Percentiles rank a stretch among this genome's conserved stretches.
phyloP scores from a whole-genome alignment of 208 protist species.

The Leishmania major region DNA sequence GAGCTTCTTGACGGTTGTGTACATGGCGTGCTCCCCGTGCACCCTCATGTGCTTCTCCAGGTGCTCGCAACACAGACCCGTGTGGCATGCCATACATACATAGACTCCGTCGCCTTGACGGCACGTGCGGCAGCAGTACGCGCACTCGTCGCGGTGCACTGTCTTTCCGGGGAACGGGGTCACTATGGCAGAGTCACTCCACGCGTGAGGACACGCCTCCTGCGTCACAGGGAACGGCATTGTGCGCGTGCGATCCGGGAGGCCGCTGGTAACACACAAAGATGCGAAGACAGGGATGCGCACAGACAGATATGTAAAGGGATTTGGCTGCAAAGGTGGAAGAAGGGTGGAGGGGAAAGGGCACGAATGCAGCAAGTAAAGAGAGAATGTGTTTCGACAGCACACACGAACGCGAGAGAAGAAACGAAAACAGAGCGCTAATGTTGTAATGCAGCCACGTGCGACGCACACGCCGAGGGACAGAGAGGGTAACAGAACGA shows the following conservation, averaged over 20 bases:
- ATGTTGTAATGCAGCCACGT: background rate
- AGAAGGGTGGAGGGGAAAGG: background rate
- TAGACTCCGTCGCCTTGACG: slow-evolving; percentile 61
- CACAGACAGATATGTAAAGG: slow-evolving; percentile 12
- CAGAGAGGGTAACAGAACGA: background rate
- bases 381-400: background rate
- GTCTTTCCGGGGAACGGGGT: slow-evolving; percentile 31
- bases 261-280: slow-evolving; percentile 6
- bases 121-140: slow-evolving; percentile 86
- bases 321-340: background rate
- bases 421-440: background rate
- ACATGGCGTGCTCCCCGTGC: slow-evolving; percentile 65
- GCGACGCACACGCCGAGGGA: background rate
- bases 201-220: slow-evolving; percentile 80
- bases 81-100: slow-evolving; percentile 86
- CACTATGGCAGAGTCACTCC: slow-evolving; percentile 66
- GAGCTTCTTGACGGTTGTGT: slow-evolving; percentile 72
- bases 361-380: background rate
- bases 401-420: background rate
- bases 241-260: background rate
- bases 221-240: slow-evolving; percentile 52
- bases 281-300: slow-evolving; percentile 19
- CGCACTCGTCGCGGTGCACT: slow-evolving; percentile 89
- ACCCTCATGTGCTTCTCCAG: slow-evolving; percentile 67
- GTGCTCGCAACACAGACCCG: slow-evolving; percentile 75